Evolutionary conservation across 352 stramenopile species (phyloP).

Genomic region (Thalassiosira mediterranea): DNA sequence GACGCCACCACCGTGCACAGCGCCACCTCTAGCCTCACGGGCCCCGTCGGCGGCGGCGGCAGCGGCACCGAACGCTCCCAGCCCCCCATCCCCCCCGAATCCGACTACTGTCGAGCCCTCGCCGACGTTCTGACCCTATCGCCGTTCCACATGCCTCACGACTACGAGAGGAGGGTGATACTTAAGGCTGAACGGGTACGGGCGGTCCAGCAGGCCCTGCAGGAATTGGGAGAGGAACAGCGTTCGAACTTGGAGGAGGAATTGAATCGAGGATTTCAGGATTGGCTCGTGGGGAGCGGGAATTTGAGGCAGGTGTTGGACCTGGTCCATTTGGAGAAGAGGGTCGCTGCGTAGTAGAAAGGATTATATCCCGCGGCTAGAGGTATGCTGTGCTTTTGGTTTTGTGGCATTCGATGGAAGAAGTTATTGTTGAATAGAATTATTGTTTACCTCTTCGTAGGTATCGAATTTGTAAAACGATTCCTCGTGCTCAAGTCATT

Average conservation of each 20-base stretch:
- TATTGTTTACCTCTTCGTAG: too few relatives aligned
- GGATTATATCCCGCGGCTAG: too few relatives aligned
- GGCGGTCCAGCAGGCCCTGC: slow-evolving; percentile 68
- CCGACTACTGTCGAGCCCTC: slow-evolving; percentile 74
- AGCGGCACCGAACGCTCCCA: too few relatives aligned
- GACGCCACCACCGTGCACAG: slow-evolving; percentile 45
- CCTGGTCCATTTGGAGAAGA: slow-evolving; percentile 76
- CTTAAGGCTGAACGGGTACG: slow-evolving; percentile 72
- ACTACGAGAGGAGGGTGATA: slow-evolving; percentile 75
- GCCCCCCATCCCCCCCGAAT: slow-evolving; percentile 58
- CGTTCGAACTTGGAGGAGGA: slow-evolving; percentile 72
- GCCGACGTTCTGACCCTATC: slow-evolving; percentile 75
- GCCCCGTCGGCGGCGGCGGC: slow-evolving; percentile 32
- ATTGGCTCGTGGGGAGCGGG: slow-evolving; percentile 79
- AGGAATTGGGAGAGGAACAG: slow-evolving; percentile 70
- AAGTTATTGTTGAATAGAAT: too few relatives aligned
- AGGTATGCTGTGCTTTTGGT: too few relatives aligned
- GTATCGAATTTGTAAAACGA: too few relatives aligned
- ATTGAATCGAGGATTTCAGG: slow-evolving; percentile 75
- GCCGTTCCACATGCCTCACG: slow-evolving; percentile 75
- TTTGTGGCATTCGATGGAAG: too few relatives aligned
- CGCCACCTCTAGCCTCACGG: slow-evolving; percentile 40
- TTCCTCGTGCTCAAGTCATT: too few relatives aligned
- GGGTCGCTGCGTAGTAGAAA: slow-evolving; percentile 21
- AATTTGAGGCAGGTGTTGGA: slow-evolving; percentile 83